A percentile compares a stretch with the other conserved stretches of the same genome.
These are phyloP conservation scores for Wickerhamomyces chambardii DNA, from an alignment of 805 yeast species.

Conservation along the genomic window DNA sequence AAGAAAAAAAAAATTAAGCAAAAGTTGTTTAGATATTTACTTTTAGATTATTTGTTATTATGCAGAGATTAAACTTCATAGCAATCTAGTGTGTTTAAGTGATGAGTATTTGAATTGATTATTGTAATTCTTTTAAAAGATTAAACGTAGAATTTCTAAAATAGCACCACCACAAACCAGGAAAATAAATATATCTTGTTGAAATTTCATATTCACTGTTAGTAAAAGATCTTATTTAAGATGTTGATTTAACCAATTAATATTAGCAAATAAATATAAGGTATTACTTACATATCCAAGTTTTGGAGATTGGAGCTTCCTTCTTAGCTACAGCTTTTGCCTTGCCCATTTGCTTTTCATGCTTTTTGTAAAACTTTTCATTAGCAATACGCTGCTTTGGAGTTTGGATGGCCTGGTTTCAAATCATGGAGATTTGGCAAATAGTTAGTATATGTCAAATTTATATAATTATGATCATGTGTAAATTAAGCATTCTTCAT, in stretches of 20 bases:
- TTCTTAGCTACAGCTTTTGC: slow-evolving; percentile 35
- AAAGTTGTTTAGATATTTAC: no score
- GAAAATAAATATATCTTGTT: slow-evolving; percentile 40
- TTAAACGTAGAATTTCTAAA: slow-evolving; percentile 52
- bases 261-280: not conserved
- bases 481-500: no score
- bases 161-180: slow-evolving; percentile 78
- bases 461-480: no score
- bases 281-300: slow-evolving; percentile 52
- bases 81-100: no score
- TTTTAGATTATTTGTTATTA: no score
- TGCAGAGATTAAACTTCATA: no score
- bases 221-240: no score
- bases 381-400: slow-evolving; percentile 87
- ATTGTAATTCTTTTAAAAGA: slow-evolving; percentile 26
- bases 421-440: no score
- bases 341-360: slow-evolving; percentile 70
- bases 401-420: slow-evolving; percentile 61
- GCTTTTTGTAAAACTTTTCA: slow-evolving; percentile 66
- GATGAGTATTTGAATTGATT: no score
- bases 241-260: no score
- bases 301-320: slow-evolving; percentile 46
- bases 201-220: slow-evolving; percentile 3
- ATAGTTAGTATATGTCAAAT: not conserved
- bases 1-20: no score